These are phyloP conservation scores for Chromosphaera perkinsii DNA, from an alignment of 208 protist genomes.

Conservation along the genomic window DNA sequence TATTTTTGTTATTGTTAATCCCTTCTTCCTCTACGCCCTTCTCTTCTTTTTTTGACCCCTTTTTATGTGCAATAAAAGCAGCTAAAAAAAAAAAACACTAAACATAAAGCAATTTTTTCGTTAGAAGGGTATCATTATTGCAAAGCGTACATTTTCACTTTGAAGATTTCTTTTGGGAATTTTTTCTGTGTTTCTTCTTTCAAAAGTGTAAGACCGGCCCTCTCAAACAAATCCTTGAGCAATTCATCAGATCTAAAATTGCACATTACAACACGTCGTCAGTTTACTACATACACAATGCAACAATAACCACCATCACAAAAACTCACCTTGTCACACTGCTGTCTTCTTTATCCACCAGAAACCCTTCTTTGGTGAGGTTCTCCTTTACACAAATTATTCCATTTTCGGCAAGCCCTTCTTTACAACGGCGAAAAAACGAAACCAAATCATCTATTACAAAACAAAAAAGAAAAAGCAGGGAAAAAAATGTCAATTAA, in stretches of 20 bases:
- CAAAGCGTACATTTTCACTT: slow-evolving; percentile 14
- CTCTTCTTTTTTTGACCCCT: too few relatives aligned
- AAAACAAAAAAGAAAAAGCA: background rate
- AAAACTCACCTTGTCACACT: slow-evolving; percentile 1
- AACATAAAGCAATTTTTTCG: too few relatives aligned
- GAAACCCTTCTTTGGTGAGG: slow-evolving; percentile 2
- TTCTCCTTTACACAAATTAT: slow-evolving; percentile 15
- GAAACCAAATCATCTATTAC: slow-evolving; percentile 9
- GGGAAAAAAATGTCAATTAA: background rate
- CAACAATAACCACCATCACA: too few relatives aligned
- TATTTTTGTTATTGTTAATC: too few relatives aligned
- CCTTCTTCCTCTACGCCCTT: too few relatives aligned
- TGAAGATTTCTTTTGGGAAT: slow-evolving; percentile 12
- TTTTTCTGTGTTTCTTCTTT: background rate
- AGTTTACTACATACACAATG: too few relatives aligned
- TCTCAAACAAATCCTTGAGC: background rate
- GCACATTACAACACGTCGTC: too few relatives aligned
- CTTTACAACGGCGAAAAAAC: slow-evolving; percentile 21
- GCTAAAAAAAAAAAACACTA: too few relatives aligned
- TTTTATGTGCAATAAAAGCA: too few relatives aligned
- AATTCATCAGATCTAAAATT: background rate
- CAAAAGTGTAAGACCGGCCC: background rate
- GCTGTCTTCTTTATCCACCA: slow-evolving; percentile 16
- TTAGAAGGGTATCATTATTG: too few relatives aligned
- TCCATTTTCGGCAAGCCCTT: background rate